phyloP scores from a whole-genome alignment of 345 rosid species.

The Salix viminalis region DNA sequence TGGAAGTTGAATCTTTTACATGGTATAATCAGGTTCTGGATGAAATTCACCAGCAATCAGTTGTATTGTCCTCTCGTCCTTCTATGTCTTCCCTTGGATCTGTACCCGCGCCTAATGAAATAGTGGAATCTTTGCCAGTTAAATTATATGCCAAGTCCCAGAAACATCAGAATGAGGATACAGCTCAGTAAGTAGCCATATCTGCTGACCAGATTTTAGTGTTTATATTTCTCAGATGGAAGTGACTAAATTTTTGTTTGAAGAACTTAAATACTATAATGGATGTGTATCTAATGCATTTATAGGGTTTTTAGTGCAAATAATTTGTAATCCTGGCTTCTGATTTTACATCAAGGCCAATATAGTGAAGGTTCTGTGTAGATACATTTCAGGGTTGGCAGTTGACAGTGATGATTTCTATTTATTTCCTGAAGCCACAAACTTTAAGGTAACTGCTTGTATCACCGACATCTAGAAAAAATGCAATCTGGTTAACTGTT shows the following conservation, averaged over 20 bases:
- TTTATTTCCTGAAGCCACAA: background rate
- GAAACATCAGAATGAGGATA: slow-evolving; percentile 62
- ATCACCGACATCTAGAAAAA: background rate
- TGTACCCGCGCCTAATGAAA: slow-evolving; percentile 86
- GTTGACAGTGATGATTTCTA: background rate
- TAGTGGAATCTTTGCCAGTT: slow-evolving; percentile 77
- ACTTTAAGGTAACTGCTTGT: background rate
- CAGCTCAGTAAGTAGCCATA: slow-evolving; percentile 59
- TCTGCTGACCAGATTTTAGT: background rate
- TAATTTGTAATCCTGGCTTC: background rate
- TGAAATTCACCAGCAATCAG: slow-evolving; percentile 98
- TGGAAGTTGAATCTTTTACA: slow-evolving; percentile 26
- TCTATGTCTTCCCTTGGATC: slow-evolving; percentile 89
- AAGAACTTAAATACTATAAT: background rate
- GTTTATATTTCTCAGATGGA: background rate
- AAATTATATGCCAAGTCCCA: slow-evolving; percentile 51
- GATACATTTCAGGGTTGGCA: background rate
- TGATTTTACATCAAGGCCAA: background rate
- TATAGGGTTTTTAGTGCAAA: background rate
- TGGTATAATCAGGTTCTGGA: slow-evolving; percentile 77
- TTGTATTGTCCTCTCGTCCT: slow-evolving; percentile 80
- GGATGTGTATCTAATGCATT: background rate
- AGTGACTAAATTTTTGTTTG: background rate
- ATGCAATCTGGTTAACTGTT: background rate
- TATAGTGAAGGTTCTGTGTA: background rate